phyloP scores from a whole-genome alignment of 495 filamentous ascomycete genomes.

The Penicillium cataractarum region DNA sequence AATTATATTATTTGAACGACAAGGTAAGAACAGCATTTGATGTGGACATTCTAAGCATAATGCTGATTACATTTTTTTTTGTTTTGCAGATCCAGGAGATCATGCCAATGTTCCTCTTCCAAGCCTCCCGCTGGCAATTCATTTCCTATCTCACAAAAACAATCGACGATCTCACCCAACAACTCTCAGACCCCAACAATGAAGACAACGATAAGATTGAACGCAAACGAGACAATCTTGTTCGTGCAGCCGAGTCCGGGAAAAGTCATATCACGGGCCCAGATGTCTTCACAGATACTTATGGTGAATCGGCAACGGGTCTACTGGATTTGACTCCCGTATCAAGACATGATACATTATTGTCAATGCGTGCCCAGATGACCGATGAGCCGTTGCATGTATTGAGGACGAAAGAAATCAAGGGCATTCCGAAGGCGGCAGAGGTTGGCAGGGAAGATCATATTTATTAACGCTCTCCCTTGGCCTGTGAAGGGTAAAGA shows the following conservation, averaged over 20 bases:
- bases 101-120: constrained; percentile 86
- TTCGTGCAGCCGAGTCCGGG: constrained; percentile 39
- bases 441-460: constrained; percentile 48
- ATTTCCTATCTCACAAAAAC: constrained; percentile 65
- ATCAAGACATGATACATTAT: constrained; percentile 31
- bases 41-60: constrained; percentile 1
- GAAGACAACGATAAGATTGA: constrained; percentile 36
- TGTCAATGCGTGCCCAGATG: constrained; percentile 31
- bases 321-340: constrained; percentile 39
- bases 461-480: constrained; percentile 38
- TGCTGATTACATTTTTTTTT: constrained; percentile 14
- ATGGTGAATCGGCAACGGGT: constrained; percentile 23
- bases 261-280: constrained; percentile 40
- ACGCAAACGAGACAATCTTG: constrained; percentile 48
- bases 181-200: constrained; percentile 23
- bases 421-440: constrained; percentile 52
- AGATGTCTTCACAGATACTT: constrained; percentile 35
- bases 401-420: constrained; percentile 44
- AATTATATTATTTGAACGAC: constrained; percentile 74
- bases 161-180: constrained; percentile 53
- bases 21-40: constrained; percentile 42
- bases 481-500: background rate
- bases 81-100: constrained; percentile 71
- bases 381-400: constrained; percentile 33
- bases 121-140: constrained; percentile 79